Conservation (phyloP, 345 rosid genomes). For the Garcia nutans region DNA sequence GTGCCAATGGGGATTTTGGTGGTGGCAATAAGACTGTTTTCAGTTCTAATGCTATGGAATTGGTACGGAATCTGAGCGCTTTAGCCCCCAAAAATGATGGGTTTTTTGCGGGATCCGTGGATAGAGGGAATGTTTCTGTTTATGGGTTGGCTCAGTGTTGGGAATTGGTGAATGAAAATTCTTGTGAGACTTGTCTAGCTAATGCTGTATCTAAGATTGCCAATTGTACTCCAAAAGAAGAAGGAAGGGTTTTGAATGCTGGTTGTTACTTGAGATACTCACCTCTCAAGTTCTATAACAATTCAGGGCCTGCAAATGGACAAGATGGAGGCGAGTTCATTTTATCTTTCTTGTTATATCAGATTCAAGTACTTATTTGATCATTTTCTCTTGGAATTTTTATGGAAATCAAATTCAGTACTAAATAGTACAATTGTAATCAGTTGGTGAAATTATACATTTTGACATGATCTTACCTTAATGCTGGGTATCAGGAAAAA, state of each 20-base stretch:
- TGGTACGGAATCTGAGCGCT: slow-evolving; percentile 57
- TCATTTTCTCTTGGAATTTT: neutral
- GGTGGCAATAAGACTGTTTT: slow-evolving; percentile 52
- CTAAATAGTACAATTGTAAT: neutral
- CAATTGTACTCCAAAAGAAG: slow-evolving; percentile 55
- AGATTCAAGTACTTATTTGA: too few species aligned
- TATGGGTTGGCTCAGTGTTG: slow-evolving; percentile 93
- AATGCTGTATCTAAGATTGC: slow-evolving; percentile 40
- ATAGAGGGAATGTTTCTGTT: slow-evolving; percentile 53
- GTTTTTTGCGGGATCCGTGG: slow-evolving; percentile 58
- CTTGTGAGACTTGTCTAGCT: slow-evolving; percentile 52
- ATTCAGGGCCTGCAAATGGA: slow-evolving; percentile 36
- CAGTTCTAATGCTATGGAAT: slow-evolving; percentile 39
- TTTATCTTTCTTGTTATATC: neutral
- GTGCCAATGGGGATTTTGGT: slow-evolving; percentile 41
- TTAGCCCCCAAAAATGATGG: slow-evolving; percentile 52
- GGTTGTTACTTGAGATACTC: slow-evolving; percentile 89
- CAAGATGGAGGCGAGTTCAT: slow-evolving; percentile 40
- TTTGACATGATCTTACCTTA: neutral
- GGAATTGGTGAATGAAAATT: slow-evolving; percentile 50
- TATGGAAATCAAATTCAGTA: neutral
- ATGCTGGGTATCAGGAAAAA: slow-evolving; percentile 38
- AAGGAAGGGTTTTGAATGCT: slow-evolving; percentile 65
- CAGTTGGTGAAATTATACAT: neutral
- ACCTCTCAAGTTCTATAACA: slow-evolving; percentile 58